A percentile compares a stretch with the other conserved stretches of the same genome.
These are phyloP conservation scores for Pyrrhoderma noxium DNA, from an alignment of 1,284 basidiomycete genomes.

Conservation along the genomic window DNA sequence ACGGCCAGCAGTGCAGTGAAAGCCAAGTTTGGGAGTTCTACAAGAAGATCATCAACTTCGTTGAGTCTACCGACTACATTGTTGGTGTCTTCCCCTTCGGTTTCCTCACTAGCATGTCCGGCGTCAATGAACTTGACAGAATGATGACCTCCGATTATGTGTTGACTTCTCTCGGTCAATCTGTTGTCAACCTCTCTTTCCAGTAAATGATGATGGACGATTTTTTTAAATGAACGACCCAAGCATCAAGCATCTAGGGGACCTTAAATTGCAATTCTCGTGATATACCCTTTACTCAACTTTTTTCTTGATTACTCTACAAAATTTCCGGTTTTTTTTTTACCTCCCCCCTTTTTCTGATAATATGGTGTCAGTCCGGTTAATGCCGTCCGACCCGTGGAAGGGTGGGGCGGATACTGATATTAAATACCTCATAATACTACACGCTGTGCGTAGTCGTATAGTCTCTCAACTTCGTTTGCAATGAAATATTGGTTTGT, in stretches of 20 bases:
- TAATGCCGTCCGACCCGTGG: constrained; percentile 16
- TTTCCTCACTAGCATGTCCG: constrained; percentile 59
- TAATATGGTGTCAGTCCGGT: constrained; percentile 2
- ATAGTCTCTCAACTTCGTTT: neutral
- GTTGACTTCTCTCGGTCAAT: constrained; percentile 45
- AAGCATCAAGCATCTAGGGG: no score
- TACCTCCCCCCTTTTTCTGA: neutral
- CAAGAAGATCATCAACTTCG: constrained; percentile 42
- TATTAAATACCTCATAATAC: constrained; percentile 5
- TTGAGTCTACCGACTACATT: constrained; percentile 50
- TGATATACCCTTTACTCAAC: constrained; percentile 1
- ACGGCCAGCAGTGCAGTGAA: constrained; percentile 41
- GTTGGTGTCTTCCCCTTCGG: constrained; percentile 65
- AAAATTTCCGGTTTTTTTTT: neutral
- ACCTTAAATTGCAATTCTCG: neutral
- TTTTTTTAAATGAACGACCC: no score
- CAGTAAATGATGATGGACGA: neutral
- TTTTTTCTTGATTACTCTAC: neutral
- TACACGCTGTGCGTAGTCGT: constrained; percentile 14
- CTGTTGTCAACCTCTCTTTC: constrained; percentile 32
- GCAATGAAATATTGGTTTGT: neutral
- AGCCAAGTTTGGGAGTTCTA: constrained; percentile 54
- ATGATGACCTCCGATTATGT: constrained; percentile 37
- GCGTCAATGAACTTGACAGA: constrained; percentile 58
- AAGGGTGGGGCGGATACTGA: constrained; percentile 13